Evolutionary conservation across 192 early-diverging fungal genomes (phyloP).

Genomic region (Podila epicladia): DNA sequence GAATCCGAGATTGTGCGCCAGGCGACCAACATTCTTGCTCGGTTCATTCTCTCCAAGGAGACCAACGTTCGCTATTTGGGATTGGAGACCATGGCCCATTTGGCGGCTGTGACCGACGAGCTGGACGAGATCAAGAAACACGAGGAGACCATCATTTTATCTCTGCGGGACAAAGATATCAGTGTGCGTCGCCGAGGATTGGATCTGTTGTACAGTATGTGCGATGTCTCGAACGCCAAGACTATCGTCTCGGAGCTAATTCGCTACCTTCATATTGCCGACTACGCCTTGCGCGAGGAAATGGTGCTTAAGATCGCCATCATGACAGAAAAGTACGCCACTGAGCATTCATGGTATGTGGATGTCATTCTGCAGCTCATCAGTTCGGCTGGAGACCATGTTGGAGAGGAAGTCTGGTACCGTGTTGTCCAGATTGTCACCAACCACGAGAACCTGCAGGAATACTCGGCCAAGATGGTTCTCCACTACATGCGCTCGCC

Average conservation of each 20-base stretch:
- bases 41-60: constrained; percentile 94
- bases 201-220: constrained; percentile 98
- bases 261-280: constrained; percentile 88
- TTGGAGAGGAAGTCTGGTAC: constrained; percentile 98
- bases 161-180: constrained; percentile 96
- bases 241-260: constrained; percentile 92
- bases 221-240: constrained; percentile 87
- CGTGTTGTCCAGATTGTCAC: constrained; percentile 96
- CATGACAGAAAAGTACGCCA: constrained; percentile 96
- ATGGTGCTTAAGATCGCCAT: constrained; percentile 99
- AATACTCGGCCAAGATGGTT: constrained; percentile 90
- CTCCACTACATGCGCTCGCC: constrained; percentile 86
- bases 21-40: constrained; percentile 82
- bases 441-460: constrained; percentile 94
- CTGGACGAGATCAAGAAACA: constrained; percentile 84
- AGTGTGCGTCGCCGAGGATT: constrained; percentile 95
- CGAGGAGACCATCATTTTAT: constrained; percentile 89
- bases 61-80: constrained; percentile 98
- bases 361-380: constrained; percentile 98
- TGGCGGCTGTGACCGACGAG: constrained; percentile 85
- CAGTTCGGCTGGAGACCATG: constrained; percentile 93
- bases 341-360: constrained; percentile 98
- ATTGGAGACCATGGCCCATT: constrained; percentile 97
- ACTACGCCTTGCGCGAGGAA: constrained; percentile 93
- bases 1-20: constrained; percentile 89